Conservation (phyloP, 2,329 filamentous ascomycete species). For the Lizonia empirigonia region DNA sequence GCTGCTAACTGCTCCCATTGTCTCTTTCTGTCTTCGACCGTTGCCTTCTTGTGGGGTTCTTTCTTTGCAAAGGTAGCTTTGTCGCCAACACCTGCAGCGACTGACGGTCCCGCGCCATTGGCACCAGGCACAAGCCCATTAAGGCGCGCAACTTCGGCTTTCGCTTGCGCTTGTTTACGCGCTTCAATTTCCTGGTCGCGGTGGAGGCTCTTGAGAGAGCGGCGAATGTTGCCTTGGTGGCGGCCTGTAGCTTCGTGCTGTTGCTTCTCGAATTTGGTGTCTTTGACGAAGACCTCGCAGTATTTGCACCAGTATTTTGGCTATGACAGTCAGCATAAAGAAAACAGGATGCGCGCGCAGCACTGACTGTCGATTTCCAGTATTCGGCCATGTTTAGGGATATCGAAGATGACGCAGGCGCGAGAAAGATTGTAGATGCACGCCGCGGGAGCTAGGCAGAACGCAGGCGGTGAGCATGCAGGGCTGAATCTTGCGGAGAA, state of each 20-base stretch:
- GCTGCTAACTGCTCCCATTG: constrained; percentile 88
- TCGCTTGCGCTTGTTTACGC: constrained; percentile 80
- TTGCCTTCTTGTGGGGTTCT: constrained; percentile 52
- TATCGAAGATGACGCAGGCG: constrained; percentile 14
- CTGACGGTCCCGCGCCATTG: constrained; percentile 37
- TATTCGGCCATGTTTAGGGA: constrained; percentile 81
- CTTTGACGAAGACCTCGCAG: constrained; percentile 86
- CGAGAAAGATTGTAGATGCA: constrained; percentile 13
- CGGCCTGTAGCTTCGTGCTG: constrained; percentile 88
- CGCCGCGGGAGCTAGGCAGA: constrained; percentile 9
- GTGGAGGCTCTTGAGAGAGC: constrained; percentile 87
- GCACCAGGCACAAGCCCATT: constrained; percentile 72
- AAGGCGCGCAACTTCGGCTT: constrained; percentile 82
- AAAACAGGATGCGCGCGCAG: not conserved
- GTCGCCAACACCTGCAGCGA: constrained; percentile 37
- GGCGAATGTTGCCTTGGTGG: constrained; percentile 85
- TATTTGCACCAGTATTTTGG: constrained; percentile 99
- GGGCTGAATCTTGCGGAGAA: constrained; percentile 17
- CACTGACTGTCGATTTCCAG: constrained; percentile 86
- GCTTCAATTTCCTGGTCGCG: constrained; percentile 80
- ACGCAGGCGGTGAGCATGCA: not conserved
- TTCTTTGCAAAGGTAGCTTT: constrained; percentile 39
- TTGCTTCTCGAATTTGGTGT: constrained; percentile 85
- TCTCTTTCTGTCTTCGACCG: constrained; percentile 72
- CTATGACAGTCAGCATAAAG: constrained; percentile 38